Conservation (phyloP, 176 grass and related monocot species). For the Hsuehochloa calcarea region DNA sequence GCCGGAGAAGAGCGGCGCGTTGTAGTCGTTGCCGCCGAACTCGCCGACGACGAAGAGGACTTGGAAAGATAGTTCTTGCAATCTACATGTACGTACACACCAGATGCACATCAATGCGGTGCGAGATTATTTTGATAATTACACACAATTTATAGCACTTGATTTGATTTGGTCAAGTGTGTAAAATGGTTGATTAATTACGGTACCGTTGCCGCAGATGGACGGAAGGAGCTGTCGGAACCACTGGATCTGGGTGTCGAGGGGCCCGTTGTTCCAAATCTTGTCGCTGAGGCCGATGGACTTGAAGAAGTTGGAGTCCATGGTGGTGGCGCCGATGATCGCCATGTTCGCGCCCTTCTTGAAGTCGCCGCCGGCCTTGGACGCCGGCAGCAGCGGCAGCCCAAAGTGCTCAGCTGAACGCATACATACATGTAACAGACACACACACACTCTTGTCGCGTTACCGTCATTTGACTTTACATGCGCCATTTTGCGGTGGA, state of each 20-base stretch:
- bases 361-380: constrained; percentile 50
- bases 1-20: constrained; percentile 54
- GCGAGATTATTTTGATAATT: not conserved
- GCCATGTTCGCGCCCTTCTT: constrained; percentile 73
- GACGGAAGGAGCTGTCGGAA: constrained; percentile 53
- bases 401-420: constrained; percentile 55
- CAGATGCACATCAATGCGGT: not conserved
- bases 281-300: constrained; percentile 49
- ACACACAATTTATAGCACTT: not conserved
- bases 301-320: constrained; percentile 49
- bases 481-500: not conserved
- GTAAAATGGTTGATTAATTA: not conserved
- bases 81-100: not conserved
- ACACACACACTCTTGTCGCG: not conserved
- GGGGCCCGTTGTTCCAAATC: constrained; percentile 63
- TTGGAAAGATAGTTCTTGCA: constrained; percentile 54
- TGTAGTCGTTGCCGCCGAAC: constrained; percentile 80
- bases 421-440: not conserved
- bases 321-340: constrained; percentile 58
- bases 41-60: constrained; percentile 66
- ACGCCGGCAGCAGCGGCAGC: constrained; percentile 50
- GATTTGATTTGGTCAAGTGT: not conserved
- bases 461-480: not conserved
- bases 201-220: constrained; percentile 39
- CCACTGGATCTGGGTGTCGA: constrained; percentile 63